Evolutionary conservation across 1,284 basidiomycete genomes (phyloP).

Genomic region (Vanrija sp.): DNA sequence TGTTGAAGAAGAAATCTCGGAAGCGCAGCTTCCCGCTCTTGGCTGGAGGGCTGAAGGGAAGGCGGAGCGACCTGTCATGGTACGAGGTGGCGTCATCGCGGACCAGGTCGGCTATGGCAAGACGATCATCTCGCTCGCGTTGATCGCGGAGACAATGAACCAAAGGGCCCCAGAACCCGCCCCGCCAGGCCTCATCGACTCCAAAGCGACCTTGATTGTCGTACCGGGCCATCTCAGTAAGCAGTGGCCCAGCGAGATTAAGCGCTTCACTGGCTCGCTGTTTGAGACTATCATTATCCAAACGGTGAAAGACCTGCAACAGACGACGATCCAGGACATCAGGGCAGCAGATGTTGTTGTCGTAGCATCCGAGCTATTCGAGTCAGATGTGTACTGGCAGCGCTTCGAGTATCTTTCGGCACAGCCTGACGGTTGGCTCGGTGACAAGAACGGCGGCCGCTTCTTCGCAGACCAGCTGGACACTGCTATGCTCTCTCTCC

Average conservation of each 20-base stretch:
- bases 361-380: slow-evolving; percentile 80
- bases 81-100: slow-evolving; percentile 87
- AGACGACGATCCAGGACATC: slow-evolving; percentile 68
- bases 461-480: slow-evolving; percentile 79
- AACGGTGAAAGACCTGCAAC: slow-evolving; percentile 69
- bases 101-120: slow-evolving; percentile 97
- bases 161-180: slow-evolving; percentile 54
- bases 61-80: slow-evolving; percentile 67
- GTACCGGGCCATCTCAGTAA: slow-evolving; percentile 85
- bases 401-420: slow-evolving; percentile 57
- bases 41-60: slow-evolving; percentile 92
- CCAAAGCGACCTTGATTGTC: slow-evolving; percentile 77
- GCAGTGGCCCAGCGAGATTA: slow-evolving; percentile 84
- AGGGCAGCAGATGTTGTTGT: slow-evolving; percentile 82
- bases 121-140: slow-evolving; percentile 86
- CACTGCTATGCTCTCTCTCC: slow-evolving; percentile 58
- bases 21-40: slow-evolving; percentile 76
- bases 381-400: slow-evolving; percentile 65
- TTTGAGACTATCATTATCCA: slow-evolving; percentile 58
- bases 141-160: slow-evolving; percentile 62
- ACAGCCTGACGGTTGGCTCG: slow-evolving; percentile 40
- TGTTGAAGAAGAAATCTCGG: slow-evolving; percentile 89
- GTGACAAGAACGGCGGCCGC: slow-evolving; percentile 62
- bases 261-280: slow-evolving; percentile 68
- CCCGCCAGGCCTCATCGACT: slow-evolving; percentile 52